Conservation (phyloP, 2,329 filamentous ascomycete genomes). For the Whalleya microplaca region DNA sequence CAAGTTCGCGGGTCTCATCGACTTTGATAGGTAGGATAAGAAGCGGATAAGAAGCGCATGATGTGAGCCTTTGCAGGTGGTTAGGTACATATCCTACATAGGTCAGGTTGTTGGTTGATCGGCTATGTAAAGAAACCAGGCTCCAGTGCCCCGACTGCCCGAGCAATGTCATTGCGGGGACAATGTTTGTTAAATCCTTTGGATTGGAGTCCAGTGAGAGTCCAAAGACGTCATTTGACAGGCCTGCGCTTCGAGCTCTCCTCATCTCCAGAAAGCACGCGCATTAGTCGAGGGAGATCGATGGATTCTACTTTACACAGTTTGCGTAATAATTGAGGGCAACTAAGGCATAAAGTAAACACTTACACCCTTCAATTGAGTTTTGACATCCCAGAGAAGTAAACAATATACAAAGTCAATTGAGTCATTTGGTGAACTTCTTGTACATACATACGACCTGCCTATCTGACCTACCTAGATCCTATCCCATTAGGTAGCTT, state of each 20-base stretch:
- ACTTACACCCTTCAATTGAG: not conserved
- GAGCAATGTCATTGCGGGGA: slow-evolving; percentile 1
- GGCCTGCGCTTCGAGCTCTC: slow-evolving; percentile 7
- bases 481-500: slow-evolving; percentile 12
- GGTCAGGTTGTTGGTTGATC: not conserved
- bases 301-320: not conserved
- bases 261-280: not conserved
- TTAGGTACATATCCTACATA: too few relatives aligned
- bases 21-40: not conserved
- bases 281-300: not conserved
- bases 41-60: not conserved
- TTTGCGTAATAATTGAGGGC: not conserved
- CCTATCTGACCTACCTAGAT: slow-evolving; percentile 8
- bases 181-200: slow-evolving; percentile 5
- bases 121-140: not conserved
- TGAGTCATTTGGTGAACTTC: not conserved
- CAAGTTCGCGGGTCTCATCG: too few relatives aligned
- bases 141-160: not conserved
- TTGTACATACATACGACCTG: slow-evolving; percentile 2
- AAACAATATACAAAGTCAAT: not conserved
- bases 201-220: too few relatives aligned
- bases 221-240: slow-evolving; percentile 36
- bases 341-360: not conserved
- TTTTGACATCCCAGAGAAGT: not conserved
- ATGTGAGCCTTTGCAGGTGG: not conserved